Base-by-base conservation (phyloP, 192 early-diverging fungal species). In the Geosiphon pyriformis region DNA sequence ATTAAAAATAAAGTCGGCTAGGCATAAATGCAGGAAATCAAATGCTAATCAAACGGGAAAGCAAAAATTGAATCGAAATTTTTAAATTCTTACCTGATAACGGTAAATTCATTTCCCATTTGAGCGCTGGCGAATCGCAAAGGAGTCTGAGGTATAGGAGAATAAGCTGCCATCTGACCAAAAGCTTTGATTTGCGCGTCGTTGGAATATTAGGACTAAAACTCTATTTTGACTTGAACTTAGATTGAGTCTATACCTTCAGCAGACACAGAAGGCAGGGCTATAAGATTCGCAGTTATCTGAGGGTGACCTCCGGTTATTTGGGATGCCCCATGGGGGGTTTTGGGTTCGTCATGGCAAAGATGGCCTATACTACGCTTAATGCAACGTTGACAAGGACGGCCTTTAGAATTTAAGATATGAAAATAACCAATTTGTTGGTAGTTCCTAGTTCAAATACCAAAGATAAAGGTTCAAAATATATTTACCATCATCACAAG, bases 381-480 rank as follows among this genome's bases (percentile, higher is more conserved):
- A 59, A 98, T 92, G 68, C 95, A 98, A 53, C 95, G 87, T 72
- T 92, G 90, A 74, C 95, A 97, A 37, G 95, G 95, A 22, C 95
- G 87, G 55, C 91, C 88, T 80, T 58, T 1, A 29, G n/a, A 20
- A 61, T 18, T 48, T n/a, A n/a, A n/a, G 48, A 48, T 48, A 10
- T 49, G 30, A 31, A 62, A 1, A 30, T 55, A 23, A 55, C 42
- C 17, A 46, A 6, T 46, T 10, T 46, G 17, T 10, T 10, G 8
- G 27, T 12, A 30, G 32, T 56, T 31, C 27, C 4, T 57, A 57
- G 10, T 3, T 12, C 32, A 57, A 57, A 30, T 6, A 33, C 18
- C 22, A 58, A 18, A 10, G 15, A 22, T 15, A 35, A 20, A 23
- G 17, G 42, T 6, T 17, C 6, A 46, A 46, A 46, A 71, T 54